Conservation (phyloP, 2,329 filamentous ascomycete species). For the Trichoderma sp. region DNA sequence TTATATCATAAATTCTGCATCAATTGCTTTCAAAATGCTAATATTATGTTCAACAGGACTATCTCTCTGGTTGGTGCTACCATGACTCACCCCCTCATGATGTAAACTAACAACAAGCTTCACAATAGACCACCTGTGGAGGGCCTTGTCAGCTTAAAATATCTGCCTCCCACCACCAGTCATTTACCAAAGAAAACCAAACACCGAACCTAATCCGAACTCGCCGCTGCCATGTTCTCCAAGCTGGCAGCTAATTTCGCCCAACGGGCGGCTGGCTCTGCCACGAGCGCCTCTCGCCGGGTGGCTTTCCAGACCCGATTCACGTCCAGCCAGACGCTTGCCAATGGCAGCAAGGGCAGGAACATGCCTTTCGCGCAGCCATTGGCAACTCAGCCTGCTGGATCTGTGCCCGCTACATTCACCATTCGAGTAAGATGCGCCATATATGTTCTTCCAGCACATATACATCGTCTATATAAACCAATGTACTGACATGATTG, state of each 20-base stretch:
- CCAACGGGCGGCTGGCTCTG: constrained; percentile 50
- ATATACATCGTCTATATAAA: not conserved
- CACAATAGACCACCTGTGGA: constrained; percentile 42
- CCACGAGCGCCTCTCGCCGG: constrained; percentile 40
- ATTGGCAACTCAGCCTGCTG: constrained; percentile 62
- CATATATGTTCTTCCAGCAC: not conserved
- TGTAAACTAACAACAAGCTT: constrained; percentile 19
- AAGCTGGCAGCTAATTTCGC: constrained; percentile 52
- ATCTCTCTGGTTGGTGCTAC: constrained; percentile 65
- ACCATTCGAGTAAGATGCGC: constrained; percentile 73
- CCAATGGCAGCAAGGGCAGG: constrained; percentile 67
- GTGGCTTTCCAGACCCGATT: constrained; percentile 39
- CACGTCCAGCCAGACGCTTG: constrained; percentile 42
- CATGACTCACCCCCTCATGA: constrained; percentile 43
- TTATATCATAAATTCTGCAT: not conserved
- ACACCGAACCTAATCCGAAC: not conserved
- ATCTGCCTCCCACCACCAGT: not conserved
- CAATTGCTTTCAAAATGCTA: constrained; percentile 1
- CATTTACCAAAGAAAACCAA: not conserved
- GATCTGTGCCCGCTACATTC: constrained; percentile 68
- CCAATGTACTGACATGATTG: constrained; percentile 8
- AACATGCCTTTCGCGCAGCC: constrained; percentile 59
- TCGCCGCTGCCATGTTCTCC: constrained; percentile 53
- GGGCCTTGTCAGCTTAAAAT: constrained; percentile 36
- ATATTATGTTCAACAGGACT: constrained; percentile 53